A percentile compares a stretch with the other conserved stretches of the same genome.
These are phyloP conservation scores for Fusarium tricinctum DNA, from an alignment of 2,329 filamentous ascomycete species.

Conservation along the genomic window DNA sequence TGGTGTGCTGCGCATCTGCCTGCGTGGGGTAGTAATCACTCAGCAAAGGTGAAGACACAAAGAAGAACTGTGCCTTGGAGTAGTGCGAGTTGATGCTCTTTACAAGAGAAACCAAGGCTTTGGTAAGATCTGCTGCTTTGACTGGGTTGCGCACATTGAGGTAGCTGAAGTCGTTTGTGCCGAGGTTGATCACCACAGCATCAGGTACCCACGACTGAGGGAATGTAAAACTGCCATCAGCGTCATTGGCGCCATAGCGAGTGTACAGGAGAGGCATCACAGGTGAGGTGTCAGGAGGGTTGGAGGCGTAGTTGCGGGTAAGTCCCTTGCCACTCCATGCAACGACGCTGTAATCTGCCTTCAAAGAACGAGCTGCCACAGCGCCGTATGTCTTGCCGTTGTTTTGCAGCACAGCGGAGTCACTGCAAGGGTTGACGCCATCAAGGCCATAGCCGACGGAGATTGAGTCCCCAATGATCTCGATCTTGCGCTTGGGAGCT, in stretches of 20 bases:
- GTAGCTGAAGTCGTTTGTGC: conserved; percentile 61
- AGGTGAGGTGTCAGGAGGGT: conserved; percentile 50
- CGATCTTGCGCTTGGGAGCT: conserved; percentile 54
- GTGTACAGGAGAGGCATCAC: conserved; percentile 59
- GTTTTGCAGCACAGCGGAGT: conserved; percentile 57
- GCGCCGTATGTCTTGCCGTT: conserved; percentile 60
- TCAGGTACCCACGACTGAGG: conserved; percentile 49
- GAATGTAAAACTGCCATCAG: conserved; percentile 56
- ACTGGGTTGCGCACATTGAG: conserved; percentile 49
- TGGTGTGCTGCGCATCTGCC: conserved; percentile 57
- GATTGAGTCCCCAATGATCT: conserved; percentile 62
- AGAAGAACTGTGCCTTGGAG: conserved; percentile 55
- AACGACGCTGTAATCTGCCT: conserved; percentile 59
- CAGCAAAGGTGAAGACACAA: conserved; percentile 58
- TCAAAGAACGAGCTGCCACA: conserved; percentile 57
- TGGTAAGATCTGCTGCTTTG: conserved; percentile 47
- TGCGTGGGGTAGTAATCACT: conserved; percentile 55
- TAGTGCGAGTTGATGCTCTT: conserved; percentile 54
- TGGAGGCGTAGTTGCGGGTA: conserved; percentile 56
- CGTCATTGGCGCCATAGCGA: conserved; percentile 59
- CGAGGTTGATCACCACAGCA: conserved; percentile 60
- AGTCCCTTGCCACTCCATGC: conserved; percentile 62
- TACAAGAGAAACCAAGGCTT: conserved; percentile 45
- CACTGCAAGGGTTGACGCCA: conserved; percentile 56
- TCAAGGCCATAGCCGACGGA: conserved; percentile 61